A percentile compares a stretch with the other conserved stretches of the same genome.
phyloP scores from a whole-genome alignment of 1,139 yeast species.

The Kodamaea ohmeri region DNA sequence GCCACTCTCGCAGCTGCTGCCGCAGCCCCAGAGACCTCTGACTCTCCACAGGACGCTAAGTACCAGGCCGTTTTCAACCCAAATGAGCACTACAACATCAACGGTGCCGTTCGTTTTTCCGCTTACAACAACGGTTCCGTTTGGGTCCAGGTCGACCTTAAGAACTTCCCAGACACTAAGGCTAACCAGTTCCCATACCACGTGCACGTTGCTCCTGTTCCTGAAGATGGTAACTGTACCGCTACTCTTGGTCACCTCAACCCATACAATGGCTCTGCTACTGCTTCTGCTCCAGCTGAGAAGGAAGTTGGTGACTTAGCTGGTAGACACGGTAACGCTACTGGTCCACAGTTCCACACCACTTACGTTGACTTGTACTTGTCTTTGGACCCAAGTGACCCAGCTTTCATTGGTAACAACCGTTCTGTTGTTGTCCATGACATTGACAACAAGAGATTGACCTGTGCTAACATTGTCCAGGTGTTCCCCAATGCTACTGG shows the following conservation, averaged over 20 bases:
- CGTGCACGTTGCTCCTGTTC: conserved; percentile 39
- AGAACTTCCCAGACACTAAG: conserved; percentile 28
- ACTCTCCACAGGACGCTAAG: conserved; percentile 25
- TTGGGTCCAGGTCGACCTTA: conserved; percentile 29
- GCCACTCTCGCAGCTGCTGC: conserved; percentile 17
- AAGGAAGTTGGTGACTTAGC: conserved; percentile 43
- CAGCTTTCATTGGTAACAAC: conserved; percentile 34
- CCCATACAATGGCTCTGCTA: conserved; percentile 36
- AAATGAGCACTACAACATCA: conserved; percentile 17
- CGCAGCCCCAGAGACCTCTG: conserved; percentile 27
- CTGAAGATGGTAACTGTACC: conserved; percentile 39
- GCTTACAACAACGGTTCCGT: conserved; percentile 35
- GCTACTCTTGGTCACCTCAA: conserved; percentile 39
- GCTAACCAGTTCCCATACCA: conserved; percentile 47
- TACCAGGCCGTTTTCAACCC: conserved; percentile 25
- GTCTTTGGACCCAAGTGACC: conserved; percentile 35
- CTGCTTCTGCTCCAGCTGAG: conserved; percentile 16
- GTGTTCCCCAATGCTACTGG: conserved; percentile 11
- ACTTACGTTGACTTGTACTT: conserved; percentile 36
- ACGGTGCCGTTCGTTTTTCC: conserved; percentile 32
- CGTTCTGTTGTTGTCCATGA: conserved; percentile 38
- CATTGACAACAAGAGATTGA: conserved; percentile 31
- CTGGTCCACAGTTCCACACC: conserved; percentile 23
- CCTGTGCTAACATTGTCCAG: conserved; percentile 41
- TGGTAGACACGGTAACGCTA: conserved; percentile 39